Percentiles rank a stretch among this genome's conserved stretches.
Conservation (phyloP, 805 yeast species). For the Metahyphopichia silvanorum region DNA sequence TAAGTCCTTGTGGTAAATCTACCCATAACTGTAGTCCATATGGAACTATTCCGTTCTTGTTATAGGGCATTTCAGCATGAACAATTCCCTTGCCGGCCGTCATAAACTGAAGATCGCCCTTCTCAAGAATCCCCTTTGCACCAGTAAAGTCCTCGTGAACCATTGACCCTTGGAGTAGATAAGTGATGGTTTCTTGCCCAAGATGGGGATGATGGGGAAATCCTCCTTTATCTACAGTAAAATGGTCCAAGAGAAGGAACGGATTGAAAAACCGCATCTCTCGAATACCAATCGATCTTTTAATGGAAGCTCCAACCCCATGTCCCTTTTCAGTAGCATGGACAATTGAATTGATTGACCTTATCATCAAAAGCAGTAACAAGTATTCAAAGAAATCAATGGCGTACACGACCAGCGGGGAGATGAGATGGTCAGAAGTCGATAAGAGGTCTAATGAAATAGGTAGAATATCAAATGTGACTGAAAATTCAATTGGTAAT, state of each 20-base stretch:
- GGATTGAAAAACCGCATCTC: constrained; percentile 75
- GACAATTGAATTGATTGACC: constrained; percentile 30
- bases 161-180: constrained; percentile 30
- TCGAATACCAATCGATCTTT: constrained; percentile 74
- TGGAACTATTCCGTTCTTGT: constrained; percentile 45
- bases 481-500: too few species aligned
- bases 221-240: constrained; percentile 66
- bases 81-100: constrained; percentile 88
- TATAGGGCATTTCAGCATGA: constrained; percentile 83
- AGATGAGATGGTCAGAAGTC: too few species aligned
- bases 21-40: constrained; percentile 88
- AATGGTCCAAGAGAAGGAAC: constrained; percentile 79
- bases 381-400: too few species aligned
- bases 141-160: constrained; percentile 75
- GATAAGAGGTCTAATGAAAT: too few species aligned
- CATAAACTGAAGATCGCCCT: constrained; percentile 92
- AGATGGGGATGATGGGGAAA: constrained; percentile 41
- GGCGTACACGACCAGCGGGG: too few species aligned
- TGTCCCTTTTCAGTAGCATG: constrained; percentile 69
- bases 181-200: constrained; percentile 38
- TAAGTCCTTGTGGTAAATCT: constrained; percentile 65
- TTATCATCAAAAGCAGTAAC: constrained; percentile 6
- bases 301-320: constrained; percentile 85
- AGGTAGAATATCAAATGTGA: too few species aligned
- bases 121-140: constrained; percentile 65